Evolutionary conservation across 805 yeast genomes (phyloP), one percentile per base, ranked within the genome.

Genomic region (Saturnispora zaruensis): DNA sequence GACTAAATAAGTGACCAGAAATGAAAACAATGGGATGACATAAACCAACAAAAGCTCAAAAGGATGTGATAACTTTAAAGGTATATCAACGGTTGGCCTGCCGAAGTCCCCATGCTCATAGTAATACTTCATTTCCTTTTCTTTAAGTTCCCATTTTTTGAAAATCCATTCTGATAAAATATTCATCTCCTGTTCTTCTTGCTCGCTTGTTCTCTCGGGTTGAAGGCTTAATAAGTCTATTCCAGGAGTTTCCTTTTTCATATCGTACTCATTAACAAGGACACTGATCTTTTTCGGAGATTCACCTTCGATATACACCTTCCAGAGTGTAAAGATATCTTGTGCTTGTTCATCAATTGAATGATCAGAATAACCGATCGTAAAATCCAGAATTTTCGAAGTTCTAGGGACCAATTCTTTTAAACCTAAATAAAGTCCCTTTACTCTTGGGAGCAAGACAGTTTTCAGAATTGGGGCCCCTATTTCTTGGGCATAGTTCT

Each of bases 321-420:
- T 71, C 49, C 73, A 71, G 49, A 93, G 70, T 1, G 88, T 78
- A 64, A 76, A 93, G 32, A 74, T 73, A 55, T 82, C 83, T 64
- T 93, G 96, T 2, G 96, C 96, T 60, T 75, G 84, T 52, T 80
- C 81, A 5, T 72, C 71, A 1, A 77, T 66, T 37, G 63, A 66
- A 44, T 87, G 79, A 11, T 89, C 96, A 5, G 82, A 73, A 65
- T 89, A 93, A 0, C 83, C 96, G 40, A 87, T 74, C 0, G 99
- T 87, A 33, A 87, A 66, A 66, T 93, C 97, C 60, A 88, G 87
- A 0, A 93, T 75, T 5, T 72, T 75, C 33, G 76, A 75, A 13
- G 79, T 73, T 5, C 82, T 69, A 8, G 70, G 63, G 20, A 73
- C 65, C 53, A 91, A 72, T 50, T 77, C 74, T 46, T 75, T 69